Evolutionary conservation across 2,329 filamentous ascomycete species (phyloP), one percentile per base, ranked within the genome.

Genomic region (Tricladium varicosporioides): DNA sequence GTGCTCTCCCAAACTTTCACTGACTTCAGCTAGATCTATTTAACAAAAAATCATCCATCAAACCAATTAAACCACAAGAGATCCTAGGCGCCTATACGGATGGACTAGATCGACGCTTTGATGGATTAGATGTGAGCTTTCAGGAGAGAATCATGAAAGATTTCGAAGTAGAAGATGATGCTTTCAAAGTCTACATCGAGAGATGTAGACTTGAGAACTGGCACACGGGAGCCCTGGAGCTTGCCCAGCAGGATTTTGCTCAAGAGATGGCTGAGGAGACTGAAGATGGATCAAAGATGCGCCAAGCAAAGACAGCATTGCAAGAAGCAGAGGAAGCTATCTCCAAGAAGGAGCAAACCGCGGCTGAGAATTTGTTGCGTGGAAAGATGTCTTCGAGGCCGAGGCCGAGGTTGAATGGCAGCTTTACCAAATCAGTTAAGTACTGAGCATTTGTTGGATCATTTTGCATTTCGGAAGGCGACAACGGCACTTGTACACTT

Each of bases 191-290:
- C 51, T 84, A 84, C 68, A 78, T 94, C 16, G 82, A 88, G 55
- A 86, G 86, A 70, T 80, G 84, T 57, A 80, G 85, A 40, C 79
- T 96, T 10, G 83, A 85, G 5, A 80, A 87, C 55, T 96, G 92
- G 89, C 80, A 81, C 58, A 69, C 71, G 33, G 74, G 73, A 11
- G 72, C 74, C 31, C 57, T 74, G 9, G 67, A 69, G 5, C 65
- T 70, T 53, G 76, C 74, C 2, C 73, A 72, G 54, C 63, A 67
- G 51, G 71, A 72, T 14, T 71, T 72, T 27, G 71, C 72, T 53
- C 65, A 66, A 5, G 70, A 74, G 31, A 63, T 70, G 18, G 63
- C 67, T 5, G 58, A 62, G 19, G 59, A 65, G 49, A 69, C 66
- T 5, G 55, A 60, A 27, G 58, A 67, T 31, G 67, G 67, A 5